phyloP scores from a whole-genome alignment of 805 yeast genomes.

The Pichia pseudocactophila region DNA sequence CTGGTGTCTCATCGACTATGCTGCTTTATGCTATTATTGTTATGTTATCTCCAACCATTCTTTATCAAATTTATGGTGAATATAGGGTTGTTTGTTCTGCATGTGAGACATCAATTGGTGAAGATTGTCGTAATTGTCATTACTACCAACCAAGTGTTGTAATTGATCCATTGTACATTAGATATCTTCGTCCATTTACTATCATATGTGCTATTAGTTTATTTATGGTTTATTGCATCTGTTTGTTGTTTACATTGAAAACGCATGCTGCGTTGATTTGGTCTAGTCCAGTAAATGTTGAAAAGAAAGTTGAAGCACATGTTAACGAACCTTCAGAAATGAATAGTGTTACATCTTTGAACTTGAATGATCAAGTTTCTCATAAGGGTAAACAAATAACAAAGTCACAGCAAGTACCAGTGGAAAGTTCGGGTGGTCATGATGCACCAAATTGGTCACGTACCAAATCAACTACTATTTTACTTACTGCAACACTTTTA shows the following conservation, averaged over 20 bases:
- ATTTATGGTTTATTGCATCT: slow-evolving; percentile 78
- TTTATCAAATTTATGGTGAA: slow-evolving; percentile 84
- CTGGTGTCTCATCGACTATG: slow-evolving; percentile 97
- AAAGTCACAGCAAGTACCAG: slow-evolving; percentile 5
- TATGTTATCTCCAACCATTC: slow-evolving; percentile 85
- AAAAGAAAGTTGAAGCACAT: slow-evolving; percentile 19
- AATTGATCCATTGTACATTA: slow-evolving; percentile 55
- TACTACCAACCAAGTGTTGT: slow-evolving; percentile 70
- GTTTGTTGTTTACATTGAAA: slow-evolving; percentile 84
- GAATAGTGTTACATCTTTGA: slow-evolving; percentile 22
- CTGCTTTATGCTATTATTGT: slow-evolving; percentile 81
- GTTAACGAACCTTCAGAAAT: slow-evolving; percentile 9
- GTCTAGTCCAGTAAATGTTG: slow-evolving; percentile 55
- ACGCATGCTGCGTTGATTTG: slow-evolving; percentile 96
- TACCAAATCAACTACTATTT: slow-evolving; percentile 69
- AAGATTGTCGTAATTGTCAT: slow-evolving; percentile 60
- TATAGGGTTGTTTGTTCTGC: slow-evolving; percentile 66
- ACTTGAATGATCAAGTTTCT: slow-evolving; percentile 12
- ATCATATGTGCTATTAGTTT: slow-evolving; percentile 70
- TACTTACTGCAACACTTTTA: slow-evolving; percentile 73
- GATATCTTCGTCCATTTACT: slow-evolving; percentile 75
- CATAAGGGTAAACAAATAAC: slow-evolving; percentile 6
- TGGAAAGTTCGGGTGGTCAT: slow-evolving; percentile 55
- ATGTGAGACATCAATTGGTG: slow-evolving; percentile 29
- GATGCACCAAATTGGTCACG: slow-evolving; percentile 98